Percentiles rank a stretch among this genome's conserved stretches.
Conservation (phyloP, 495 filamentous ascomycete species). For the Trichoderma reesei region DNA sequence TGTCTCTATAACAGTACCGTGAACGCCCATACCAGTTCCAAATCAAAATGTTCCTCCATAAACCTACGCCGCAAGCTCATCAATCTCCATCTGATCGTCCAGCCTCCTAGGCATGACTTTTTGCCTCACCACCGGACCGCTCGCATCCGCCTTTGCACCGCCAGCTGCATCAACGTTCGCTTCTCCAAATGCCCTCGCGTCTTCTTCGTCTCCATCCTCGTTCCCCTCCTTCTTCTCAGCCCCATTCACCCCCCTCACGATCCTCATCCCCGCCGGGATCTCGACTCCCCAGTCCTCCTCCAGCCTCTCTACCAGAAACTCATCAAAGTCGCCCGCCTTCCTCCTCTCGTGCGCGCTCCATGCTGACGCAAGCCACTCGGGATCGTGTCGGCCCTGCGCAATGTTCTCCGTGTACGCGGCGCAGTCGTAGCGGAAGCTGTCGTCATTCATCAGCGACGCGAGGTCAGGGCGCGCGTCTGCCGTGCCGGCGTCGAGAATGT, state of each 20-base stretch:
- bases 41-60: not conserved
- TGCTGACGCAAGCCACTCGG: constrained; percentile 57
- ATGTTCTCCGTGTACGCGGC: constrained; percentile 44
- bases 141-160: too few relatives aligned
- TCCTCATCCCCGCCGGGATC: constrained; percentile 22
- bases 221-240: not conserved
- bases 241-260: not conserved
- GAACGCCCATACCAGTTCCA: not conserved
- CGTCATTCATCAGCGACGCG: constrained; percentile 28
- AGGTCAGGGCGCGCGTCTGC: constrained; percentile 26
- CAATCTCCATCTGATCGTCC: not conserved
- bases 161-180: not conserved
- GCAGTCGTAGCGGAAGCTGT: constrained; percentile 37
- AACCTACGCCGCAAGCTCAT: not conserved
- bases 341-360: constrained; percentile 52
- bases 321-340: constrained; percentile 57
- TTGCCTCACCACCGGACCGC: too few relatives aligned
- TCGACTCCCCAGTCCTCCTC: constrained; percentile 65
- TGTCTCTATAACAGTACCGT: too few relatives aligned
- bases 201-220: not conserved
- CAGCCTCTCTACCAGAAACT: constrained; percentile 54
- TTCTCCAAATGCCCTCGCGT: not conserved
- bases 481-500: constrained; percentile 25
- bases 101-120: not conserved
- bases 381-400: constrained; percentile 48